Base-by-base conservation (phyloP, 2,329 filamentous ascomycete species). In the Colletotrichum sp. region DNA sequence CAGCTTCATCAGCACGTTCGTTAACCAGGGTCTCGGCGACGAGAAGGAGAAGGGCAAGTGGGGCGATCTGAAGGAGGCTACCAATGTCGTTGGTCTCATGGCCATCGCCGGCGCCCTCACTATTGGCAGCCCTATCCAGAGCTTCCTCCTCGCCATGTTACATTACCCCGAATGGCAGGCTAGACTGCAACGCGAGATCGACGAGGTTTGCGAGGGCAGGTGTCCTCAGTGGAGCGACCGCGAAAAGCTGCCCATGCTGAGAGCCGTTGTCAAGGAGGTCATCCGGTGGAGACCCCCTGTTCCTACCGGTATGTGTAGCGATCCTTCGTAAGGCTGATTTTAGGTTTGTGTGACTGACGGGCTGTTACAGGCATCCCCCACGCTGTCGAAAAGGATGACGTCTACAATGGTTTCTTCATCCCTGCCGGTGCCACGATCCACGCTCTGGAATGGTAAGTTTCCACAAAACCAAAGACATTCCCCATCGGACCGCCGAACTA, bases 211-310 rank as follows among this genome's bases (percentile, higher is more conserved):
- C 60, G 84, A 83, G 13, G 82, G 85, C 1, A 81, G 83, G 26
- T 86, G 89, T 69, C 89, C 89, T 1, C 82, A 84, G 69, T 88
- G 89, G 83, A 24, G 63, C 8, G 82, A 84, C 49, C 81, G 84
- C 15, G 81, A 83, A 8, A 81, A 83, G 15, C 77, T 88, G 60
- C 86, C 86, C 10, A 80, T 82, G 26, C 78, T 86, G n/a, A 82
- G 85, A 21, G 86, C 86, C 6, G 80, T 85, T 12, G 82, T 87
- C 72, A 85, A 80, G 71, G 83, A 92, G 80, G 85, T 86, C 0
- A 84, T 90, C 24, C 85, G 90, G n/a, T 91, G 89, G 88, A 84
- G 89, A 68, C 88, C 89, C 32, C 88, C 89, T 6, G 89, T 90
- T 12, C 89, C 89, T 7, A 90, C 89, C 39, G 88, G 89, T 86